These are phyloP conservation scores for Diplodia mutila DNA, from an alignment of 2,329 filamentous ascomycete genomes.

Conservation along the genomic window DNA sequence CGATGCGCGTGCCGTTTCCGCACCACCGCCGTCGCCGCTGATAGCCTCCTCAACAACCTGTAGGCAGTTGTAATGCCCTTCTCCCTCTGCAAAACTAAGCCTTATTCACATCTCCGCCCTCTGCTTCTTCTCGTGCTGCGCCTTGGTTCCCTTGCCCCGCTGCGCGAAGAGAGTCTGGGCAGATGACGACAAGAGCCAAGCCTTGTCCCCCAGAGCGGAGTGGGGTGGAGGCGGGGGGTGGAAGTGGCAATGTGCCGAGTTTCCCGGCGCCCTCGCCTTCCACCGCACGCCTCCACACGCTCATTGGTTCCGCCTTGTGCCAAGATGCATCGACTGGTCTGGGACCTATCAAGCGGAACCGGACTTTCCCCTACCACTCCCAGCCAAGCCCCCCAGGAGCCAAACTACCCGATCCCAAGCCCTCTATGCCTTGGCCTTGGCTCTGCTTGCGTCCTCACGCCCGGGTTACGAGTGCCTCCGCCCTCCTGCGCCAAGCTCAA, in stretches of 20 bases:
- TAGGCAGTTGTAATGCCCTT: not conserved
- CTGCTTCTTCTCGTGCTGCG: not conserved
- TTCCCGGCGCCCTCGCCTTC: slow-evolving; percentile 8
- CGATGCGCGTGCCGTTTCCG: slow-evolving; percentile 16
- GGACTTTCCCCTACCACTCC: slow-evolving; percentile 6
- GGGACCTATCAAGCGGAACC: not conserved
- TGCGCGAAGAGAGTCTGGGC: not conserved
- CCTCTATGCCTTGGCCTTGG: slow-evolving; percentile 4
- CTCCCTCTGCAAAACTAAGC: not conserved
- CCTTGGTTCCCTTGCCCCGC: slow-evolving; percentile 1
- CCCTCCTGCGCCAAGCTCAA: slow-evolving; percentile 13
- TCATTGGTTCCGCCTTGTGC: slow-evolving; percentile 13
- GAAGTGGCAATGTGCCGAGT: slow-evolving; percentile 18
- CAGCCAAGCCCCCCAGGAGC: slow-evolving; percentile 8
- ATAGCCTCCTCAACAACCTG: not conserved
- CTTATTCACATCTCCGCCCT: not conserved
- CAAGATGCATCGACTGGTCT: slow-evolving; percentile 11
- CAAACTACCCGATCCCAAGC: slow-evolving; percentile 17
- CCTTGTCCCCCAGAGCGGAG: slow-evolving; percentile 12
- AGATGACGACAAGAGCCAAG: slow-evolving; percentile 16
- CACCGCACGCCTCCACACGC: not conserved
- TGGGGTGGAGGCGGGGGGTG: slow-evolving; percentile 14
- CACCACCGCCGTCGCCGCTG: not conserved
- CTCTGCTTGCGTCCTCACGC: slow-evolving; percentile 1
- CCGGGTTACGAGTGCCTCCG: not conserved